Conservation (phyloP, 148 eudicot species). For the Spergularia marina region DNA sequence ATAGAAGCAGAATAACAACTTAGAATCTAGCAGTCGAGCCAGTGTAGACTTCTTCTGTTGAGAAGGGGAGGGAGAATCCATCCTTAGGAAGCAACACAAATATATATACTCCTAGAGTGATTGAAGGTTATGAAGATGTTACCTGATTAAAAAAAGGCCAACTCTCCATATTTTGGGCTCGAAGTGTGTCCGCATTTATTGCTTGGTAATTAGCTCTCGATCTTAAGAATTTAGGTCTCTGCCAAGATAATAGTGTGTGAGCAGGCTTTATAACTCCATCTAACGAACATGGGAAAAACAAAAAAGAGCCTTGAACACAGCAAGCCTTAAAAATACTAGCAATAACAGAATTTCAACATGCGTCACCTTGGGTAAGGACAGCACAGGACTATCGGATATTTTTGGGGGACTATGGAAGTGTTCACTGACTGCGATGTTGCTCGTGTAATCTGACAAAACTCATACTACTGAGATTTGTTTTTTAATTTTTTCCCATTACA, state of each 20-base stretch:
- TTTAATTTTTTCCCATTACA: too few species aligned
- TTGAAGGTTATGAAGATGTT: not conserved
- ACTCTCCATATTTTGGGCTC: conserved; percentile 84
- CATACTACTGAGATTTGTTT: not conserved
- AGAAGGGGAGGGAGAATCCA: too few species aligned
- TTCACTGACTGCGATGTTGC: not conserved
- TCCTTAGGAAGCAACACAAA: too few species aligned
- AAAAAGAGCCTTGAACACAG: not conserved
- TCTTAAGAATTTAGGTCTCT: conserved; percentile 83
- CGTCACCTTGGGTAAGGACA: not conserved
- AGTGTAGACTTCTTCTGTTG: too few species aligned
- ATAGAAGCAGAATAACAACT: too few species aligned
- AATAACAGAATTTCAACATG: not conserved
- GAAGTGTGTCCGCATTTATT: conserved; percentile 72
- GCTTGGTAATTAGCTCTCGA: conserved; percentile 73
- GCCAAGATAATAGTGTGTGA: conserved; percentile 27
- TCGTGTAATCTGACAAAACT: not conserved
- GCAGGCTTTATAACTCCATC: not conserved
- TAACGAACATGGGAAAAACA: not conserved
- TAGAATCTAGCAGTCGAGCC: too few species aligned
- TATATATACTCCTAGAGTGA: not conserved
- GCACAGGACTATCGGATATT: not conserved
- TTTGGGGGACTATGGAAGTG: not conserved
- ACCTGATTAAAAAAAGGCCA: conserved; percentile 91
- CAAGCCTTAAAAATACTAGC: not conserved